These are phyloP conservation scores for Fusarium bulbicola DNA, from an alignment of 2,329 filamentous ascomycete species.

Conservation along the genomic window DNA sequence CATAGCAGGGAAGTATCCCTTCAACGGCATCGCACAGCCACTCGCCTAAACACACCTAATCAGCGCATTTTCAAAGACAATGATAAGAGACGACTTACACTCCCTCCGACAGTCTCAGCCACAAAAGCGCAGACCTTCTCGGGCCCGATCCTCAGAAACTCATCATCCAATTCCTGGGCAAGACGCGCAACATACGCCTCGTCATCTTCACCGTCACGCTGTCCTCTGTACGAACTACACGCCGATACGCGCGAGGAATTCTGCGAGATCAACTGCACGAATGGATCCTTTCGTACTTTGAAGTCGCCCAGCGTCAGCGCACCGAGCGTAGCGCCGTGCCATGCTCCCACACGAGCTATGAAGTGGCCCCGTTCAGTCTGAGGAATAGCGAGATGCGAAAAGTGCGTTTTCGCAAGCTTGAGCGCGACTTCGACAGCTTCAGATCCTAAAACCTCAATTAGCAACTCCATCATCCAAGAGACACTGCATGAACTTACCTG, in stretches of 20 bases:
- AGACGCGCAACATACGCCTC: slow-evolving; percentile 53
- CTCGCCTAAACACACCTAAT: slow-evolving; percentile 6
- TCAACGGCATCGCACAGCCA: slow-evolving; percentile 30
- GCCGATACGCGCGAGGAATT: slow-evolving; percentile 21
- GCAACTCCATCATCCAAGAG: rapidly evolving
- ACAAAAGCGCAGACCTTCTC: slow-evolving; percentile 59
- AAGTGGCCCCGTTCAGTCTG: slow-evolving; percentile 29
- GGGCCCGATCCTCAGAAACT: slow-evolving; percentile 57
- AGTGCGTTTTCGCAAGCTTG: slow-evolving; percentile 35
- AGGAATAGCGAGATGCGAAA: slow-evolving; percentile 25
- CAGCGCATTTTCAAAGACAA: background rate
- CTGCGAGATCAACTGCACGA: slow-evolving; percentile 25
- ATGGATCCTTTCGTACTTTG: slow-evolving; percentile 35
- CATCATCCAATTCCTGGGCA: slow-evolving; percentile 55
- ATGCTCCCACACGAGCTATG: slow-evolving; percentile 26
- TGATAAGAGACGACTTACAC: background rate
- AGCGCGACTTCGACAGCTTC: slow-evolving; percentile 36
- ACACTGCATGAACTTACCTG: background rate
- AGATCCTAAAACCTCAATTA: slow-evolving; percentile 2
- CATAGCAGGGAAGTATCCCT: slow-evolving; percentile 64
- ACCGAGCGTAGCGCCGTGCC: slow-evolving; percentile 34
- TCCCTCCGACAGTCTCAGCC: slow-evolving; percentile 56
- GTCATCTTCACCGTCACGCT: slow-evolving; percentile 26
- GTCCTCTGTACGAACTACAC: slow-evolving; percentile 15
- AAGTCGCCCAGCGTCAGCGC: slow-evolving; percentile 31